Conservation (phyloP, 768 basidiomycete genomes). For the Dioszegia crocea region DNA sequence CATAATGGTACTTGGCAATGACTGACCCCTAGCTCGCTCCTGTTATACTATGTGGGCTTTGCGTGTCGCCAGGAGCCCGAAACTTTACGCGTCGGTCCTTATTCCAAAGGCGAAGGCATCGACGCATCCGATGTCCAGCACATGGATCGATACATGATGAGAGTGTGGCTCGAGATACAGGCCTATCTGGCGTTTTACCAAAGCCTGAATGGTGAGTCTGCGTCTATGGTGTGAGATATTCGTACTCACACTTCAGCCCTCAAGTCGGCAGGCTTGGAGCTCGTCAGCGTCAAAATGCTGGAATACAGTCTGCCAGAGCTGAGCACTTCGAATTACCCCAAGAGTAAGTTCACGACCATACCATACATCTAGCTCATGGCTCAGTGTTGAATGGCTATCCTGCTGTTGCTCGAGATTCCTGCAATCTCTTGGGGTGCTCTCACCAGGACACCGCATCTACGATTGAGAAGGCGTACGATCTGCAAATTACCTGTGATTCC, state of each 20-base stretch:
- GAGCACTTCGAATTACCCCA: slow-evolving; percentile 10
- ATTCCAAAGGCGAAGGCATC: slow-evolving; percentile 16
- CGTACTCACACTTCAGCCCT: no score
- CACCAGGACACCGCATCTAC: slow-evolving; percentile 21
- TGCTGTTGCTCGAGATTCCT: not conserved
- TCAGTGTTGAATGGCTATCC: slow-evolving; percentile 7
- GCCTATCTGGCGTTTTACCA: slow-evolving; percentile 19
- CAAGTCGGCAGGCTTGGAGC: not conserved
- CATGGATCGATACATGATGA: slow-evolving; percentile 40
- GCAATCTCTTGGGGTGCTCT: slow-evolving; percentile 22
- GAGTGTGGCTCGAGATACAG: slow-evolving; percentile 38
- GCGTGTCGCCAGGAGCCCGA: slow-evolving; percentile 33
- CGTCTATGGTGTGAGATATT: no score
- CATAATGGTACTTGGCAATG: no score
- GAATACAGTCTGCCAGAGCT: slow-evolving; percentile 11
- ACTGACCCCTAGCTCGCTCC: slow-evolving; percentile 1
- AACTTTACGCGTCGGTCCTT: slow-evolving; percentile 31
- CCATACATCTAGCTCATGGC: not conserved
- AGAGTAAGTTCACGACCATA: slow-evolving; percentile 13
- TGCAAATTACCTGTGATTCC: slow-evolving; percentile 19
- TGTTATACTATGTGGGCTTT: slow-evolving; percentile 37
- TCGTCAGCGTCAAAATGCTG: not conserved
- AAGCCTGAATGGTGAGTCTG: slow-evolving; percentile 18
- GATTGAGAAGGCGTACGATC: slow-evolving; percentile 27
- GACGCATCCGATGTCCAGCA: slow-evolving; percentile 17